These are phyloP conservation scores for Backusella psychrophila DNA, from an alignment of 192 early-diverging fungal genomes.

Conservation along the genomic window DNA sequence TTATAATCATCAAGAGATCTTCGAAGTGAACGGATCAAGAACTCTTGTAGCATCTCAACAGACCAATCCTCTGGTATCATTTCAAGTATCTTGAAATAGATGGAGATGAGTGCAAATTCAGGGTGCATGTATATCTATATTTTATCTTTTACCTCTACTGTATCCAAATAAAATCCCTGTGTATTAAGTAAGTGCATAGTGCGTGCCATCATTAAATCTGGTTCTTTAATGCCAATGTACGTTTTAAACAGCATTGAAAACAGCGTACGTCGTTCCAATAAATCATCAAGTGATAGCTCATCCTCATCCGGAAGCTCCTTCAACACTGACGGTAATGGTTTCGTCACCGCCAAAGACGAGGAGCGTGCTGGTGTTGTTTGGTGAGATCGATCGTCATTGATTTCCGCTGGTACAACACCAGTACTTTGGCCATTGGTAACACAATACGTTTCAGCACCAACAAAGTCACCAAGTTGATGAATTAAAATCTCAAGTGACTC, in stretches of 20 bases:
- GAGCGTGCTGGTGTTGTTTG: background rate
- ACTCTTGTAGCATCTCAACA: constrained; percentile 46
- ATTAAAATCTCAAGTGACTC: constrained; percentile 46
- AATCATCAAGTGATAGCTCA: constrained; percentile 6
- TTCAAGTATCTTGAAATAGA: constrained; percentile 39
- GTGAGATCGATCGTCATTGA: background rate
- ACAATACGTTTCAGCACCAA: constrained; percentile 54
- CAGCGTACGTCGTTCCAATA: constrained; percentile 27
- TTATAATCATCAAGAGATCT: constrained; percentile 43
- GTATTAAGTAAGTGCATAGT: constrained; percentile 48
- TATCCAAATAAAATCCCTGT: constrained; percentile 52
- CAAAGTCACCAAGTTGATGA: constrained; percentile 47
- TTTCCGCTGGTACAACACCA: constrained; percentile 9
- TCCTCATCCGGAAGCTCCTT: background rate
- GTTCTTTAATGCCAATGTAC: constrained; percentile 44
- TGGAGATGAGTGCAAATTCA: background rate
- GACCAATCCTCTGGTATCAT: constrained; percentile 52
- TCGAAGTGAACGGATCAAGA: constrained; percentile 44
- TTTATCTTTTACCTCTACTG: constrained; percentile 50
- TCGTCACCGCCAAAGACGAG: constrained; percentile 15
- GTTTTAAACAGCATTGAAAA: constrained; percentile 50
- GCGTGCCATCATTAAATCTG: constrained; percentile 25
- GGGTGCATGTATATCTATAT: background rate
- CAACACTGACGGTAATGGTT: background rate
- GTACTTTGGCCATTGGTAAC: constrained; percentile 44